A percentile compares a stretch with the other conserved stretches of the same genome.
phyloP scores from a whole-genome alignment of 495 filamentous ascomycete genomes.

The Hypomontagnella monticulosa region DNA sequence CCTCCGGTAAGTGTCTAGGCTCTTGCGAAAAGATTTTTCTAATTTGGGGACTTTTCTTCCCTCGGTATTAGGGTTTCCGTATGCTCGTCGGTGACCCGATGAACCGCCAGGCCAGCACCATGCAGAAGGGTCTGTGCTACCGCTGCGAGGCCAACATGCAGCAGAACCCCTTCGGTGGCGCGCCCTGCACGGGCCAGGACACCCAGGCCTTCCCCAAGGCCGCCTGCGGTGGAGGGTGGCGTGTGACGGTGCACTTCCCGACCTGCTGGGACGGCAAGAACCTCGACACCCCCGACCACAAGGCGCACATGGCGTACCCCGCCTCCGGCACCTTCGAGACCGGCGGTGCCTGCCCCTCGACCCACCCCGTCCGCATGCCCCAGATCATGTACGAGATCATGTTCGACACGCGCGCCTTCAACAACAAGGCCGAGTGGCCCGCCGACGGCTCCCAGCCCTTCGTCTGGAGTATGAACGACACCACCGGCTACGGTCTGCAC shows the following conservation, averaged over 20 bases:
- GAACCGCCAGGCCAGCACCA: conserved; percentile 43
- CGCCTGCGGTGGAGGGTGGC: conserved; percentile 58
- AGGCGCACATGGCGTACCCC: conserved; percentile 60
- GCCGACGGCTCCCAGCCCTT: conserved; percentile 55
- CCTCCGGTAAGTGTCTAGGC: conserved; percentile 46
- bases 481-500: conserved; percentile 57
- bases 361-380: conserved; percentile 56
- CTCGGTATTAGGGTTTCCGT: conserved; percentile 49
- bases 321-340: conserved; percentile 50
- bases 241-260: conserved; percentile 60
- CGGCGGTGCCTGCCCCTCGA: conserved; percentile 54
- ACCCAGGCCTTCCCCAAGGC: conserved; percentile 54
- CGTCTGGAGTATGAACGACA: conserved; percentile 61
- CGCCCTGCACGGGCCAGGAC: conserved; percentile 61
- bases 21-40: conserved; percentile 11
- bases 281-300: conserved; percentile 62
- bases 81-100: conserved; percentile 55
- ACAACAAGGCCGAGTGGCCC: conserved; percentile 56
- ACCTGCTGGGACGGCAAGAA: conserved; percentile 67
- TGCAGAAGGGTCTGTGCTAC: conserved; percentile 58
- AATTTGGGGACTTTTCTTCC: neutral
- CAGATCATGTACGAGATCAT: conserved; percentile 64
- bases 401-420: conserved; percentile 58
- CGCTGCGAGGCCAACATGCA: conserved; percentile 58
- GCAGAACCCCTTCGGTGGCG: conserved; percentile 61